These are phyloP conservation scores for Rhizopus delemar DNA, from an alignment of 371 early-diverging fungal species.

Conservation along the genomic window DNA sequence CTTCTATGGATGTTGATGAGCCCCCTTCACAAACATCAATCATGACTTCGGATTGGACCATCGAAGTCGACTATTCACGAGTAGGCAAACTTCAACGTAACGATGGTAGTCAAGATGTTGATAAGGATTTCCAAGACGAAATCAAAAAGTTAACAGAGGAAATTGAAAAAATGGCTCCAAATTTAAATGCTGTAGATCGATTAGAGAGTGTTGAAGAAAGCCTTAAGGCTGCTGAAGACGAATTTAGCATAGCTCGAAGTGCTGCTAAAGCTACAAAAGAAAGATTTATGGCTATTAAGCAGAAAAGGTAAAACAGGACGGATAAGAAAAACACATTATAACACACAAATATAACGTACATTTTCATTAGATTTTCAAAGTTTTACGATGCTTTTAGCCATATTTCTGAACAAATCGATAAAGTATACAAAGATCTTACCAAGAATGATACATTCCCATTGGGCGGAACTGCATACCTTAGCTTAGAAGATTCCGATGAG, in stretches of 20 bases:
- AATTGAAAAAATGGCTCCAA: conserved; percentile 88
- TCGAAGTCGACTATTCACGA: conserved; percentile 62
- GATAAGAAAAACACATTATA: not conserved
- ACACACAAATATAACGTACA: not conserved
- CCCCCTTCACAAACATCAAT: conserved; percentile 43
- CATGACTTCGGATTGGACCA: conserved; percentile 47
- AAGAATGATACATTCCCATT: conserved; percentile 73
- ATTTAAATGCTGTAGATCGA: conserved; percentile 83
- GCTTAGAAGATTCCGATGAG: conserved; percentile 91
- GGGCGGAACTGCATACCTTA: conserved; percentile 96
- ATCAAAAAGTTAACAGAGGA: conserved; percentile 67
- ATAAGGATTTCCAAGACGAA: conserved; percentile 70
- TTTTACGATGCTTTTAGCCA: conserved; percentile 93
- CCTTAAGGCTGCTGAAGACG: conserved; percentile 74
- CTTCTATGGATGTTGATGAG: conserved; percentile 60
- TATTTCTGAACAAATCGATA: conserved; percentile 87
- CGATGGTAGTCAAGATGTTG: conserved; percentile 57
- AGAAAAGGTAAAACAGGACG: conserved; percentile 60
- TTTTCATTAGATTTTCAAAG: conserved; percentile 56
- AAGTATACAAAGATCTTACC: conserved; percentile 95
- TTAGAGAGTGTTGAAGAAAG: conserved; percentile 82
- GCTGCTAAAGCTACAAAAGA: conserved; percentile 81
- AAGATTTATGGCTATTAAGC: conserved; percentile 79
- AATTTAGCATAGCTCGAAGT: conserved; percentile 78
- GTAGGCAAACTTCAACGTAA: conserved; percentile 53